Base-by-base conservation (phyloP, 116 monocot genomes). In the Iris pallida region DNA sequence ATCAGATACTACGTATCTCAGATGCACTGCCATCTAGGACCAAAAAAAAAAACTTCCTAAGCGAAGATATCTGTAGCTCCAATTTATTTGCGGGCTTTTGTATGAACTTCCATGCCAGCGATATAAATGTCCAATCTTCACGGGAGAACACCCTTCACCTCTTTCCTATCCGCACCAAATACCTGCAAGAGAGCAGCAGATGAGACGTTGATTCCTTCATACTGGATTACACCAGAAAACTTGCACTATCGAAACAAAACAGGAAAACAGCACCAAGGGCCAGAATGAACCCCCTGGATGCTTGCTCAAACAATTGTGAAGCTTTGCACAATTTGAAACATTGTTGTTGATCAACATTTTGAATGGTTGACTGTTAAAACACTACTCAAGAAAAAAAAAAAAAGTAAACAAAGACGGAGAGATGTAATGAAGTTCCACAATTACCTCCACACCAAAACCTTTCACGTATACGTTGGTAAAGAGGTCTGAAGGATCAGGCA, bases 401-500 rank as follows among this genome's bases (percentile, higher is more conserved):
- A 12, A 53, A 53, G 11, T 12, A 7, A 53, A 53, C 11, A 64
- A 20, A 15, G 8, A 45, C 19, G 47, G 47, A 64, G 16, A 20
- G 64, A 64, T 19, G 20, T 12, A 66, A n/a, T 14, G 53, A 53
- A 9, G 16, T 51, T 66, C 66, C 30, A 30, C 30, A 40, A 68
- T 68, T 68, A 68, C 68, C 68, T 55, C 56, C 5, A 45, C 45
- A 2, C 68, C 56, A 56, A 43, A 42, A 56, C 68, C 68, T 79
- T 91, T 96, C 10, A 79, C 86, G 69, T 83, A 89, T 8, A 96
- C 83, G 73, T 96, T 80, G 6, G 80, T 87, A 61, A 91, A 92
- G 6, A 96, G 79, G 70, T 89, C 96, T 57, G 82, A 91, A 42
- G 88, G 71, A 70, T 91, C 95, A 13, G 95, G 95, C 84, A 86